A percentile compares a stretch with the other conserved stretches of the same genome.
phyloP scores from a whole-genome alignment of 139 green algal species.

The Chlamydomonas incerta region DNA sequence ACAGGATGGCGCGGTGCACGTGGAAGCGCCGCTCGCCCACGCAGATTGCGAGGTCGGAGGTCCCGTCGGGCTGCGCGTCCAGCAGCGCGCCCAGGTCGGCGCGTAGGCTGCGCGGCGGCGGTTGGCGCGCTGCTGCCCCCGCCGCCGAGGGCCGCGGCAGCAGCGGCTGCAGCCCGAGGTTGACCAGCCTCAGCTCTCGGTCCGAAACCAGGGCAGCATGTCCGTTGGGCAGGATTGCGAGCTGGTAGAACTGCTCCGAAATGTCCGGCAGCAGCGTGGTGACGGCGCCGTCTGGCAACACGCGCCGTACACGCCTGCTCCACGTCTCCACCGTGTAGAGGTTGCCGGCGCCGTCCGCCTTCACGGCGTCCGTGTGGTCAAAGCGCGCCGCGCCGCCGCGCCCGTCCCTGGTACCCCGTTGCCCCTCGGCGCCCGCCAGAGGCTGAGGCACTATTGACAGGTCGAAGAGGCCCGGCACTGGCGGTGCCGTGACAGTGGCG shows the following conservation, averaged over 20 bases:
- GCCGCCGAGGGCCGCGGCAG: neutral
- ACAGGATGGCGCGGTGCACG: neutral
- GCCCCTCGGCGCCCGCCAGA: neutral
- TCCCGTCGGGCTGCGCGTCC: neutral
- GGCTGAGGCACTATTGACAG: neutral
- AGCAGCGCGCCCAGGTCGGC: slow-evolving; percentile 1
- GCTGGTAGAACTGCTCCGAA: too few species aligned
- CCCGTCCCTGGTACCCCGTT: neutral
- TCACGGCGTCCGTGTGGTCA: neutral
- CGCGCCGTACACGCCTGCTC: neutral
- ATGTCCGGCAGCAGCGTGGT: neutral
- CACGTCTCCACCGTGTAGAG: neutral
- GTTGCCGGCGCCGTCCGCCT: neutral
- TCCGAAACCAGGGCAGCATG: neutral
- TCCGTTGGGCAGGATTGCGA: slow-evolving; percentile 2
- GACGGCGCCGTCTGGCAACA: neutral
- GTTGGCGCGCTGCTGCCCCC: neutral
- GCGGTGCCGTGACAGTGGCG: too few species aligned
- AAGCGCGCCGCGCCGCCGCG: neutral
- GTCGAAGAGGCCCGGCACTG: too few species aligned
- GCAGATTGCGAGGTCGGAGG: neutral
- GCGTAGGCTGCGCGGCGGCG: neutral
- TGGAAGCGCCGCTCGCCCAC: neutral
- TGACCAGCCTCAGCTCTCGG: neutral
- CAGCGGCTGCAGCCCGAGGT: neutral